Evolutionary conservation across 371 early-diverging fungal genomes (phyloP).

Genomic region (Syncephalastrum contaminatum): DNA sequence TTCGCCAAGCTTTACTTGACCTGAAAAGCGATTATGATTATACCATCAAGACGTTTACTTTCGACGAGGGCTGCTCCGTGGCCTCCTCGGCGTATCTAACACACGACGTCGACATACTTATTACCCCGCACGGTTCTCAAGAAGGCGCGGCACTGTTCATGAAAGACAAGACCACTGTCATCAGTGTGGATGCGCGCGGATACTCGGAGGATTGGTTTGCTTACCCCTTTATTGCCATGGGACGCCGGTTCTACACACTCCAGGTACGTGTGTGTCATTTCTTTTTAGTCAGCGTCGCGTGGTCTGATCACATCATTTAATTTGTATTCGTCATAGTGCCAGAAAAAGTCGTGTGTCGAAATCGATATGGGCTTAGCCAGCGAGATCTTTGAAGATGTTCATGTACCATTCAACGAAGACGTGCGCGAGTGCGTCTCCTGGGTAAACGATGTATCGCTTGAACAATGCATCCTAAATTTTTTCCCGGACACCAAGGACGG

Average conservation of each 20-base stretch:
- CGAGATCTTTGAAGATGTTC: conserved; percentile 1
- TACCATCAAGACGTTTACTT: conserved; percentile 25
- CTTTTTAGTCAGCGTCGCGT: background rate
- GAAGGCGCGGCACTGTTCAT: conserved; percentile 50
- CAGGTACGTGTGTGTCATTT: conserved; percentile 8
- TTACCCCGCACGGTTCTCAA: conserved; percentile 47
- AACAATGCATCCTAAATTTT: conserved; percentile 4
- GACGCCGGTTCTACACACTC: conserved; percentile 41
- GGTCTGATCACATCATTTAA: background rate
- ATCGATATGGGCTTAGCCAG: conserved; percentile 18
- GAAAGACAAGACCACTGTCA: conserved; percentile 28
- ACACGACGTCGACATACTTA: conserved; percentile 41
- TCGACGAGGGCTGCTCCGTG: conserved; percentile 46
- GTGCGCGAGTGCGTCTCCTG: conserved; percentile 14
- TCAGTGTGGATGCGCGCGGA: conserved; percentile 37
- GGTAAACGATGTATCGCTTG: conserved; percentile 7
- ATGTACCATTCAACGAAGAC: conserved; percentile 3
- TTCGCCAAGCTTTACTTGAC: conserved; percentile 21
- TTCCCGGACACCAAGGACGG: conserved; percentile 3
- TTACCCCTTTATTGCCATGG: conserved; percentile 44
- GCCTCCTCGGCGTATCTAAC: conserved; percentile 40
- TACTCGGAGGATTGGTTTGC: conserved; percentile 52
- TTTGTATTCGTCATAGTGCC: conserved; percentile 16
- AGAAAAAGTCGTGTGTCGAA: conserved; percentile 21
- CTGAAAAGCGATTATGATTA: conserved; percentile 11